A percentile compares a stretch with the other conserved stretches of the same genome.
Conservation (phyloP, 2,329 filamentous ascomycete genomes). For the Coccinonectria pachysandricola region DNA sequence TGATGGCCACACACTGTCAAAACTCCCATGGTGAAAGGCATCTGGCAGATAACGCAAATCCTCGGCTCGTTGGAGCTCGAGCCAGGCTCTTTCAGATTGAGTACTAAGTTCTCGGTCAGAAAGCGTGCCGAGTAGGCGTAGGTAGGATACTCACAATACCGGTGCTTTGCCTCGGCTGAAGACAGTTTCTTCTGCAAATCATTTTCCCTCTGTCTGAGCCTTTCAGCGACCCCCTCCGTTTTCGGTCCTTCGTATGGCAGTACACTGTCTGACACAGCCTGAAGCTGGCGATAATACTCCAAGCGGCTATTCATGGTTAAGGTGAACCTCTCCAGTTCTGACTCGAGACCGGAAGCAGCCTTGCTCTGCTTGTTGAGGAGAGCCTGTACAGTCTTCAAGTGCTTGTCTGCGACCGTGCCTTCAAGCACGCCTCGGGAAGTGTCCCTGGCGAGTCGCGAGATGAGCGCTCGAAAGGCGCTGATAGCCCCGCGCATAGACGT, state of each 20-base stretch:
- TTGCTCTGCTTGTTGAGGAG: constrained; percentile 43
- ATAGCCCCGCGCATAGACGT: constrained; percentile 63
- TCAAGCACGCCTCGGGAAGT: constrained; percentile 53
- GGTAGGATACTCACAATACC: constrained; percentile 47
- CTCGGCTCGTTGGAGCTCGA: constrained; percentile 52
- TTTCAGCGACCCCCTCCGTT: constrained; percentile 37
- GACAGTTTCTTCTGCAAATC: constrained; percentile 48
- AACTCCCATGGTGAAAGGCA: constrained; percentile 64
- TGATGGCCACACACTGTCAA: constrained; percentile 84
- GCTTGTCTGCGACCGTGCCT: constrained; percentile 49
- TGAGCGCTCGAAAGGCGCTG: constrained; percentile 56
- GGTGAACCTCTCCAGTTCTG: constrained; percentile 67
- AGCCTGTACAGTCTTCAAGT: constrained; percentile 51
- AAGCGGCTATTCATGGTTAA: constrained; percentile 74
- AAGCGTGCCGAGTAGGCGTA: neutral
- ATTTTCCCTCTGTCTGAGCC: constrained; percentile 24
- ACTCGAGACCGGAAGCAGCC: constrained; percentile 39
- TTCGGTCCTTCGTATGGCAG: constrained; percentile 57
- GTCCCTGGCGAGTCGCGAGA: constrained; percentile 39
- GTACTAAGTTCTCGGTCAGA: constrained; percentile 26
- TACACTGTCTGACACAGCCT: constrained; percentile 83
- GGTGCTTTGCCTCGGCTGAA: constrained; percentile 57
- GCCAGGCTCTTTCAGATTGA: constrained; percentile 46
- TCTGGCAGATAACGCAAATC: constrained; percentile 80
- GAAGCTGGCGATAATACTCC: constrained; percentile 84